Percentiles rank a stretch among this genome's conserved stretches.
These are phyloP conservation scores for Sclerotiophoma versabilis DNA, from an alignment of 2,329 filamentous ascomycete species.

Conservation along the genomic window DNA sequence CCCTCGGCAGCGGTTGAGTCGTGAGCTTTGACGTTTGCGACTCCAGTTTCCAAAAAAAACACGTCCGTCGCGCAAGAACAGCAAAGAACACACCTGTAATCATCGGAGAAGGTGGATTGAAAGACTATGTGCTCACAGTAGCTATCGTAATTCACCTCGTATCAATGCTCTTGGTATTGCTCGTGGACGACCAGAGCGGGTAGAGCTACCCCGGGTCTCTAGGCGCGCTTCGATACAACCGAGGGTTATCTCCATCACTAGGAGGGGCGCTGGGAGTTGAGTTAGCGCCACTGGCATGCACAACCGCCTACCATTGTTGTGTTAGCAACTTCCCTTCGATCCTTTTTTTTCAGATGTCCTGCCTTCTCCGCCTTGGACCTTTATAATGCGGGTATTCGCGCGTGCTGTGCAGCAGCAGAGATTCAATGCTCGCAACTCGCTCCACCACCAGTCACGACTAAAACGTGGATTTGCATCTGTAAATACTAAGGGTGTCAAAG, in stretches of 20 bases:
- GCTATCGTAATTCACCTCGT: too few species aligned
- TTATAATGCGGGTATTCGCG: conserved; percentile 36
- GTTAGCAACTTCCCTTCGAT: background rate
- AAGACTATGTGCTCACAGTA: background rate
- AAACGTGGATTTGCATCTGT: conserved; percentile 28
- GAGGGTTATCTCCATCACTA: conserved; percentile 25
- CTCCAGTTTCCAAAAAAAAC: background rate
- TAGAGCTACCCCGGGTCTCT: conserved; percentile 10
- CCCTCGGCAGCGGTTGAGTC: conserved; percentile 15
- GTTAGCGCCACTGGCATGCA: conserved; percentile 27
- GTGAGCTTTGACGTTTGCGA: conserved; percentile 7
- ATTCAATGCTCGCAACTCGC: conserved; percentile 17
- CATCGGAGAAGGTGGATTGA: background rate
- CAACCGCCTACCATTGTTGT: conserved; percentile 7
- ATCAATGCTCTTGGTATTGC: too few species aligned
- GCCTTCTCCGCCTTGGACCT: background rate
- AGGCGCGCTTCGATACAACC: conserved; percentile 24
- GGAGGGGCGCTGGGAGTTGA: conserved; percentile 29
- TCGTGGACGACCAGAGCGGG: background rate
- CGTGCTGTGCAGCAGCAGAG: conserved; percentile 29
- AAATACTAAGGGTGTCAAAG: conserved; percentile 24
- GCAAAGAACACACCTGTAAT: background rate
- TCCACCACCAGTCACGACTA: conserved; percentile 8
- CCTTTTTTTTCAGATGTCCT: background rate
- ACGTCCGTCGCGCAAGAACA: background rate